Evolutionary conservation across 345 rosid genomes (phyloP), one percentile per base, ranked within the genome.

Genomic region (Mallotus nudiflorus): DNA sequence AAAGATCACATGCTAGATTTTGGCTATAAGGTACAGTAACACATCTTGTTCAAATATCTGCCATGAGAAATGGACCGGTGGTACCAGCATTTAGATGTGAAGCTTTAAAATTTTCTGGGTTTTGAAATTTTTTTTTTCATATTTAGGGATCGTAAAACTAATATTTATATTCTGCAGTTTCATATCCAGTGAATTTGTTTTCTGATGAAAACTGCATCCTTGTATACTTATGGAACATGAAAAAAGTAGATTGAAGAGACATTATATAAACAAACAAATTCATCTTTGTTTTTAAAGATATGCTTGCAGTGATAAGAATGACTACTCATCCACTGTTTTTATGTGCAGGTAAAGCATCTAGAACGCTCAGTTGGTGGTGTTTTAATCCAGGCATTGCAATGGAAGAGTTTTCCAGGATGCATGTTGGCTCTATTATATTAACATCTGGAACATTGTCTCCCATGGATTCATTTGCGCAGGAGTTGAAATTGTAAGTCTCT

Each of bases 361-460:
- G 99, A 79, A 88, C 83, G 22, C 87, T 95, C 66, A 86, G 99
- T 73, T 95, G 99, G 97, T 95, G 99, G 99, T 95, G 99, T 82
- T 95, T 95, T 82, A 95, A 85, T 87, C 99, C 99, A 64, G 99
- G 97, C 75, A 77, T 92, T 71, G 89, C 97, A 42, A 90, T 95
- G 99, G 87, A 85, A 84, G 92, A 84, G 73, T 85, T 95, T 72
- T 77, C 90, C 35, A 74, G 70, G 68, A 57, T 85, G 84, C 96
- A 92, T 62, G 97, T 90, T 74, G 90, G 93, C 63, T 89, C 99
- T 72, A 85, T 95, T 67, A 78, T 95, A 70, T 80, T 95, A 78
- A 95, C 99, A 73, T 95, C 97, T n/a, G 99, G 97, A 72, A 92
- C 99, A 54, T 82, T 95, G 72, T 90, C 97, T 50, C 99, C 99